These are phyloP conservation scores for Baorangia bicolor DNA, from an alignment of 768 basidiomycete genomes.

Conservation along the genomic window DNA sequence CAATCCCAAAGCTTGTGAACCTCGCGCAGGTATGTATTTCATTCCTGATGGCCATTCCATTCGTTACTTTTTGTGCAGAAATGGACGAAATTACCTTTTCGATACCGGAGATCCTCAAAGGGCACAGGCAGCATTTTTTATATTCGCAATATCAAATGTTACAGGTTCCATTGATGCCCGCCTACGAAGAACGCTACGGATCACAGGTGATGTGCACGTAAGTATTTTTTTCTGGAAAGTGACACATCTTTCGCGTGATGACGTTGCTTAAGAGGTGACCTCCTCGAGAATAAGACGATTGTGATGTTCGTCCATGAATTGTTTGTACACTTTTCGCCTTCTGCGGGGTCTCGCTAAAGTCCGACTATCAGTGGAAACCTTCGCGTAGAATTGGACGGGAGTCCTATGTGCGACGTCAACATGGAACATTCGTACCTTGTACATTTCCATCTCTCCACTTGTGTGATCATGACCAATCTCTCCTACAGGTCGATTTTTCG, in stretches of 20 bases:
- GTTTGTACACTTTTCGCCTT: conserved; percentile 45
- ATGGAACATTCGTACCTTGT: conserved; percentile 87
- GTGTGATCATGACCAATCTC: not conserved
- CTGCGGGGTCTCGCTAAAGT: not conserved
- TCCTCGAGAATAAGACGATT: conserved; percentile 74
- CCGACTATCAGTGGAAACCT: conserved; percentile 71
- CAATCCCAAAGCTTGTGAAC: conserved; percentile 78
- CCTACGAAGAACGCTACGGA: conserved; percentile 70
- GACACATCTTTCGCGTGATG: not conserved
- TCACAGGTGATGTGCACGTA: conserved; percentile 91
- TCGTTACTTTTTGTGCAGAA: conserved; percentile 39
- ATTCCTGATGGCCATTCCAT: not conserved
- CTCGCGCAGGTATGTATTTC: conserved; percentile 60
- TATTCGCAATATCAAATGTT: conserved; percentile 76
- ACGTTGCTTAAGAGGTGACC: conserved; percentile 54
- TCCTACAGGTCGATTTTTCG: conserved; percentile 80
- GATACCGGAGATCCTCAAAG: conserved; percentile 83
- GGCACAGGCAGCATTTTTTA: conserved; percentile 82
- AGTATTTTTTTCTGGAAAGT: conserved; percentile 29
- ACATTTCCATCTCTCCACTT: conserved; percentile 9
- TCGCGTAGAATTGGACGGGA: conserved; percentile 77
- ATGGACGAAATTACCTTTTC: conserved; percentile 61
- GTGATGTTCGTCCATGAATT: conserved; percentile 94
- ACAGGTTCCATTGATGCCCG: conserved; percentile 73
- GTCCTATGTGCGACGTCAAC: conserved; percentile 67